Percentiles rank a stretch among this genome's conserved stretches.
phyloP scores from a whole-genome alignment of 139 green algal genomes.

The Prasinococcaceae sp. region DNA sequence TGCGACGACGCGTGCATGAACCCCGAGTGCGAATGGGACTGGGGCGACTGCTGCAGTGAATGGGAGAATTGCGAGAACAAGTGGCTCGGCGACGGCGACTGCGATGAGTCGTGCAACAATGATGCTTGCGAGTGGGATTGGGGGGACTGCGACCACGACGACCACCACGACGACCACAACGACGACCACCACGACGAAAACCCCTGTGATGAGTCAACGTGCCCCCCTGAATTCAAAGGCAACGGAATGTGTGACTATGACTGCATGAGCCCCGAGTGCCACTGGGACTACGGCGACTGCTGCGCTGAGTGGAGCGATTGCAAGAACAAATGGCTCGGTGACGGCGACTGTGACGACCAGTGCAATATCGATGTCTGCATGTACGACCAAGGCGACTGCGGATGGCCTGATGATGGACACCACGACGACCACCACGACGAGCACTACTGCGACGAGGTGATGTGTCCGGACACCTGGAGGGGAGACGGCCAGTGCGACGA shows the following conservation, averaged over 20 bases:
- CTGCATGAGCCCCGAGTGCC: too few relatives aligned
- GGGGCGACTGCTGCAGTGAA: background rate
- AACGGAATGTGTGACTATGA: too few relatives aligned
- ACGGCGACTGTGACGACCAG: too few relatives aligned
- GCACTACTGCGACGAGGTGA: background rate
- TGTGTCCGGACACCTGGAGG: background rate
- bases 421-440: background rate
- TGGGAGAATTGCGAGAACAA: background rate
- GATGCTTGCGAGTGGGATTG: background rate
- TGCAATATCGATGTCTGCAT: too few relatives aligned
- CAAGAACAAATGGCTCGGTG: too few relatives aligned
- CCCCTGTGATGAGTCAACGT: too few relatives aligned
- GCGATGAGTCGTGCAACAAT: background rate
- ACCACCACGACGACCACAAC: background rate
- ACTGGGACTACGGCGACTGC: too few relatives aligned
- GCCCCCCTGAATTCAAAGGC: too few relatives aligned
- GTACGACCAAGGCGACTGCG: too few relatives aligned
- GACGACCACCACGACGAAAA: too few relatives aligned
- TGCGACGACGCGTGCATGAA: background rate
- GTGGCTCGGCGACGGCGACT: background rate
- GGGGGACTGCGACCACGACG: background rate
- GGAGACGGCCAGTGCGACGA: background rate
- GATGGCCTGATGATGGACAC: background rate
- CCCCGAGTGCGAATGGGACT: background rate
- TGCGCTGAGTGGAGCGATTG: too few relatives aligned